Percentiles rank a stretch among this genome's conserved stretches.
phyloP scores from a whole-genome alignment of 208 protist species.

The Wallacemonas sp. region DNA sequence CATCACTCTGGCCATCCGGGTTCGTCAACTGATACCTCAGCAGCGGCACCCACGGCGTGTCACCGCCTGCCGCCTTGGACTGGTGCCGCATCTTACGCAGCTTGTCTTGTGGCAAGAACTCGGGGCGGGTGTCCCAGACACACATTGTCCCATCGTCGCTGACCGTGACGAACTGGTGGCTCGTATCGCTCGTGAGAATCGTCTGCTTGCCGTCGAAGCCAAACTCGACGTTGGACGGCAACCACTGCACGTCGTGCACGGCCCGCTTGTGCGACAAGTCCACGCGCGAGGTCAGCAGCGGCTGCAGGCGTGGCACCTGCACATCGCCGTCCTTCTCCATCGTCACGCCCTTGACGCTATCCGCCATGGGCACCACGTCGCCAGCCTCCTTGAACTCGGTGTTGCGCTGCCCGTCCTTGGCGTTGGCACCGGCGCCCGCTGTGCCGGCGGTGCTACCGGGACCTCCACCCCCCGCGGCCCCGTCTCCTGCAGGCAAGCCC shows the following conservation, averaged over 20 bases:
- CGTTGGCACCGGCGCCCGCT: constrained; percentile 9
- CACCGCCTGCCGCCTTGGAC: constrained; percentile 45
- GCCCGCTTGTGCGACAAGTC: constrained; percentile 84
- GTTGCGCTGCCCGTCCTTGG: constrained; percentile 9
- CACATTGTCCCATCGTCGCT: constrained; percentile 87
- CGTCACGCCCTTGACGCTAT: constrained; percentile 64
- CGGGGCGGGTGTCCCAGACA: constrained; percentile 88
- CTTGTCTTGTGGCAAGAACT: constrained; percentile 85
- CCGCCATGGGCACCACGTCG: constrained; percentile 75
- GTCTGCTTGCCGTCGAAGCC: constrained; percentile 88
- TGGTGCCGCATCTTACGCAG: constrained; percentile 91
- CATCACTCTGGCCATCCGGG: constrained; percentile 58
- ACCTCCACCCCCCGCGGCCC: neutral
- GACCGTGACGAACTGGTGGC: constrained; percentile 86
- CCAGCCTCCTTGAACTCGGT: constrained; percentile 45
- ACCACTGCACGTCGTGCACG: constrained; percentile 89
- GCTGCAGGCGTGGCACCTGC: constrained; percentile 80
- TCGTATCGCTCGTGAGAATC: constrained; percentile 41
- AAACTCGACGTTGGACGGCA: constrained; percentile 74
- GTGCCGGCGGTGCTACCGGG: neutral
- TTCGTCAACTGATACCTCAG: constrained; percentile 66
- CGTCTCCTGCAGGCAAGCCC: no score
- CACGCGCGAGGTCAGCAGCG: constrained; percentile 70
- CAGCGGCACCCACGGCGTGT: constrained; percentile 86
- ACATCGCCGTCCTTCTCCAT: constrained; percentile 80